Conservation (phyloP, 2,329 filamentous ascomycete species). For the Fusarium torreyae region DNA sequence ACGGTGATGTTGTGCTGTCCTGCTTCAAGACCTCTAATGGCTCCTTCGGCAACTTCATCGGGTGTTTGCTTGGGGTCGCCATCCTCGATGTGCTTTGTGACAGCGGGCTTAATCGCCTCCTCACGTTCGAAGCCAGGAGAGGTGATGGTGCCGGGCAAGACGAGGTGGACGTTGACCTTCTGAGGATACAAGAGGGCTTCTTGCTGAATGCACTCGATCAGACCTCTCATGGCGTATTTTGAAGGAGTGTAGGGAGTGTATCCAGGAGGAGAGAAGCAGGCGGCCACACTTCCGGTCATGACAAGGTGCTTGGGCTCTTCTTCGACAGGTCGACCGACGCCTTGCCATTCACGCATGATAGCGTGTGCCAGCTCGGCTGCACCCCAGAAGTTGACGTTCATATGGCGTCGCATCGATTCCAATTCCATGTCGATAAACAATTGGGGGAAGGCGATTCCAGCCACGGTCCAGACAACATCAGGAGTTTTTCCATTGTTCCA, state of each 20-base stretch:
- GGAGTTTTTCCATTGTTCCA: conserved; percentile 84
- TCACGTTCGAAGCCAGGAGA: conserved; percentile 83
- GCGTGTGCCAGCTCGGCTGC: conserved; percentile 89
- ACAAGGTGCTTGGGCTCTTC: conserved; percentile 81
- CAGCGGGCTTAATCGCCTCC: conserved; percentile 82
- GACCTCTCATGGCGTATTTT: conserved; percentile 86
- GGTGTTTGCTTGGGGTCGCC: conserved; percentile 85
- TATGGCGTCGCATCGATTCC: conserved; percentile 78
- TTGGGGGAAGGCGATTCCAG: conserved; percentile 80
- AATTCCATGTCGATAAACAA: conserved; percentile 84
- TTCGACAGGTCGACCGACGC: conserved; percentile 61
- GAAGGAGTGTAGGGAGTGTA: conserved; percentile 88
- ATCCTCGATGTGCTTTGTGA: conserved; percentile 85
- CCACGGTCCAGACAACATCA: conserved; percentile 93
- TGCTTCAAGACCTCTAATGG: conserved; percentile 82
- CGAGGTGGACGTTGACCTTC: conserved; percentile 83
- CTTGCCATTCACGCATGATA: conserved; percentile 81
- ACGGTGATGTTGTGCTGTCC: conserved; percentile 87
- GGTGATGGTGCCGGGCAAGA: conserved; percentile 88
- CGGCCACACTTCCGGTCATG: conserved; percentile 84
- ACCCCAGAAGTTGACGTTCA: conserved; percentile 95
- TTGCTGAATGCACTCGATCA: conserved; percentile 87
- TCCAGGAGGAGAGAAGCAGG: conserved; percentile 83
- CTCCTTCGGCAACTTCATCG: conserved; percentile 79
- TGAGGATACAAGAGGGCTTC: conserved; percentile 91